Conservation (phyloP, 164 flowering plant species). For the Hamamelis virginiana region DNA sequence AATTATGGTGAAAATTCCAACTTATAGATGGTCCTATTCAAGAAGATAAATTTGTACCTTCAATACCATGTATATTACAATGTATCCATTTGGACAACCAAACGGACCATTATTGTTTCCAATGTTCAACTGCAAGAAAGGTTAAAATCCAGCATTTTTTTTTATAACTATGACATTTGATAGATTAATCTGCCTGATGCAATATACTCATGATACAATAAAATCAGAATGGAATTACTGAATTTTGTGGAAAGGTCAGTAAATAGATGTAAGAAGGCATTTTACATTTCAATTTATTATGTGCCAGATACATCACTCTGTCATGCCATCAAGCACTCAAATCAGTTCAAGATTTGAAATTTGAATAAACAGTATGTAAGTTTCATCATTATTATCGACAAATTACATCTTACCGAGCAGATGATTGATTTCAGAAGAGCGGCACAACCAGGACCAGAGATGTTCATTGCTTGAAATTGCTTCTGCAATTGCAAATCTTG, state of each 20-base stretch:
- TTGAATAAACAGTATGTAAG: not conserved
- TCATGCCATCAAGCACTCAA: too few species aligned
- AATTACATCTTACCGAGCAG: constrained; percentile 58
- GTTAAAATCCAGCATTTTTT: too few species aligned
- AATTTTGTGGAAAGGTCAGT: not conserved
- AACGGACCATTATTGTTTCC: too few species aligned
- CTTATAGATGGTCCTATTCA: too few species aligned
- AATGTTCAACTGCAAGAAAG: not conserved
- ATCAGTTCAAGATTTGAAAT: not conserved
- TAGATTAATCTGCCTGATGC: too few species aligned
- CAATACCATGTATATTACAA: too few species aligned
- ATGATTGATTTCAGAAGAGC: constrained; percentile 72
- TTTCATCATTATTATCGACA: not conserved
- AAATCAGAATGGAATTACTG: not conserved
- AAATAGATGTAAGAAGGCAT: too few species aligned
- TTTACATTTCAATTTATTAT: not conserved
- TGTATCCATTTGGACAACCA: too few species aligned
- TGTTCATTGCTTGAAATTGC: constrained; percentile 62
- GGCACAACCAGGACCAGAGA: constrained; percentile 69
- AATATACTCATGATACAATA: not conserved
- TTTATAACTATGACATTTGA: too few species aligned
- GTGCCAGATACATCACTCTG: too few species aligned
- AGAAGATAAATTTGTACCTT: too few species aligned
- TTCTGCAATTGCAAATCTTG: constrained; percentile 53
- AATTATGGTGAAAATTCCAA: too few species aligned